phyloP scores from a whole-genome alignment of 2,329 filamentous ascomycete genomes.

The Penicillium sp. region DNA sequence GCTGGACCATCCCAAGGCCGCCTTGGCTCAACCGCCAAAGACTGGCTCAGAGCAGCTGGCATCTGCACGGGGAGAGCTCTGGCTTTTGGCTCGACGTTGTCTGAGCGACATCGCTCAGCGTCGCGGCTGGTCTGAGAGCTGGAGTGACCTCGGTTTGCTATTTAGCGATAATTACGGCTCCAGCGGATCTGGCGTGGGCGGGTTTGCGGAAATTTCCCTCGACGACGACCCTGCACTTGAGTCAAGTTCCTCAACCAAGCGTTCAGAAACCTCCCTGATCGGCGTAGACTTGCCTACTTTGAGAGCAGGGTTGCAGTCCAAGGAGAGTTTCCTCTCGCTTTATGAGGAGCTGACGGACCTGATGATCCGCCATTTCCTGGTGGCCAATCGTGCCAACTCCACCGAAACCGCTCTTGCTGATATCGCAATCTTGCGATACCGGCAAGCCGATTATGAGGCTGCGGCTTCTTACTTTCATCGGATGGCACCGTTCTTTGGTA shows the following conservation, averaged over 20 bases:
- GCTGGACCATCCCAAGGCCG: constrained; percentile 35
- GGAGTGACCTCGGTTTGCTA: constrained; percentile 52
- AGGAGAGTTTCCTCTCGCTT: constrained; percentile 59
- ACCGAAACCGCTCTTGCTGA: constrained; percentile 75
- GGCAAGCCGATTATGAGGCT: constrained; percentile 63
- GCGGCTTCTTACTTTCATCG: constrained; percentile 74
- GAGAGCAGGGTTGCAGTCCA: constrained; percentile 54
- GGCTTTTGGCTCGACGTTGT: constrained; percentile 71
- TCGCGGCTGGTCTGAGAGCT: constrained; percentile 70
- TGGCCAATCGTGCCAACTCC: constrained; percentile 71
- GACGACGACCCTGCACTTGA: constrained; percentile 22
- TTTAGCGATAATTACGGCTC: constrained; percentile 27
- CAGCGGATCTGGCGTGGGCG: constrained; percentile 21
- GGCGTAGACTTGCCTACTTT: constrained; percentile 55
- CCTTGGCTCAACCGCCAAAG: constrained; percentile 41
- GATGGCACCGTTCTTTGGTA: constrained; percentile 71
- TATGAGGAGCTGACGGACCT: constrained; percentile 78
- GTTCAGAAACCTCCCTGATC: constrained; percentile 22
- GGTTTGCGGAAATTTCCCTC: constrained; percentile 33
- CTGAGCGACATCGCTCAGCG: constrained; percentile 68
- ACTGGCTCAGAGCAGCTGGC: constrained; percentile 74
- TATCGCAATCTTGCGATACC: constrained; percentile 75
- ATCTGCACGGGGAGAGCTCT: constrained; percentile 74
- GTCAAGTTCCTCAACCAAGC: constrained; percentile 12
- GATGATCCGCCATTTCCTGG: constrained; percentile 73